Evolutionary conservation across 768 basidiomycete species (phyloP), one percentile per base, ranked within the genome.

Genomic region (Lactifluus rugatus): DNA sequence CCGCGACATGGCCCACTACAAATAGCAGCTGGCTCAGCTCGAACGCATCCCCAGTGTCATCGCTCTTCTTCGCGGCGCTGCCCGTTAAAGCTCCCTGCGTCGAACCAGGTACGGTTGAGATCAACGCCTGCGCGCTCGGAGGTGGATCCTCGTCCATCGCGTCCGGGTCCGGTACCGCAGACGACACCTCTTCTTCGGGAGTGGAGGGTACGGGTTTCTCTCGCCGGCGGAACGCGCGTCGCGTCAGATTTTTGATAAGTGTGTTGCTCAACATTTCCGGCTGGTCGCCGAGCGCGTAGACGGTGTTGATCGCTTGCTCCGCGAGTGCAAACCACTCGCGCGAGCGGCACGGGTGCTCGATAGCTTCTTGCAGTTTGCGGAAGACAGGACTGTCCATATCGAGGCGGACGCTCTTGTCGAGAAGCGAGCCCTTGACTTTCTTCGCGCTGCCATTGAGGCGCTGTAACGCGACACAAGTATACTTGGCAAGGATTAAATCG

Each of bases 311-410:
- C 9, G 85, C 90, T 70, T 99, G 95, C 69, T 99, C 96, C 0
- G 95, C 91, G 73, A 98, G 82, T 10, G 87, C 87, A 65, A 99
- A 98, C 95, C 95, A 99, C 57, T 97, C 93, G 64, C 85, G 89
- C 19, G 87, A 86, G 46, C 84, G 79, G 57, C 84, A 89, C 0
- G 91, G 87, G 53, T 82, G 76, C 64, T 92, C 83, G 36, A 97
- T 80, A n/a, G 84, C 78, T 2, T 87, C 84, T 66, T 87, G 82
- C 6, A 99, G 76, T 65, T 88, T 88, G 26, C 76, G 76, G 75
- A 99, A 97, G 44, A 99, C 82, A 0, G 81, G 78, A 62, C 84
- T 87, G 37, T 88, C 84, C 89, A 96, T 97, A 9, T 86, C 84
- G 57, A 93, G 74, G 2, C 95, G 84, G 52, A 90, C 77, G 2